Conservation (phyloP, 1,284 basidiomycete species). For the Rhodotorula sp. region DNA sequence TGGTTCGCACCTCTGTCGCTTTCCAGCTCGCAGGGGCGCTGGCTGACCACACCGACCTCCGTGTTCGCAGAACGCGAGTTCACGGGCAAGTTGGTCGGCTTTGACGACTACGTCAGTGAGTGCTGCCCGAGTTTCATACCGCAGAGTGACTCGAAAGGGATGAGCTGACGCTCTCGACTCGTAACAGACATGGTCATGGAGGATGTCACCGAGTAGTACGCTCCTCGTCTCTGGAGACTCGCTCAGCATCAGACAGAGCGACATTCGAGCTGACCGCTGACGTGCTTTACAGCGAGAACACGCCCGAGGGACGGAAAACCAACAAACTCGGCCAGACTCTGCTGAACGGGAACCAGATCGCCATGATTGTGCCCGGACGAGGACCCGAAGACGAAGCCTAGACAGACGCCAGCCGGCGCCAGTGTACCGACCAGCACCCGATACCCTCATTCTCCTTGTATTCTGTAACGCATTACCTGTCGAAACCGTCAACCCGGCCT, state of each 20-base stretch:
- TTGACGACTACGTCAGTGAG: constrained; percentile 99
- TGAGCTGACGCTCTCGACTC: background rate
- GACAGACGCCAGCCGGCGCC: background rate
- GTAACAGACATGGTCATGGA: constrained; percentile 93
- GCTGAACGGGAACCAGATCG: constrained; percentile 96
- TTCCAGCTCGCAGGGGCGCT: accelerated
- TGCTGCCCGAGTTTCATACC: constrained; percentile 47
- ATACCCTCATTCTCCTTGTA: background rate
- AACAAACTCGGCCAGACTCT: constrained; percentile 86
- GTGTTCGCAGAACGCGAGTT: constrained; percentile 72
- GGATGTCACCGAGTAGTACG: constrained; percentile 92
- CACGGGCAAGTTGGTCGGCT: constrained; percentile 91
- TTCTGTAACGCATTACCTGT: background rate
- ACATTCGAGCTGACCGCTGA: background rate
- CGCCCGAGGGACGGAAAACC: constrained; percentile 71
- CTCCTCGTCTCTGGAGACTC: background rate
- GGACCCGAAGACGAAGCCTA: constrained; percentile 28
- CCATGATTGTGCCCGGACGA: constrained; percentile 67
- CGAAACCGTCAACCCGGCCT: background rate
- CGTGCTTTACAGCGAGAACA: constrained; percentile 65
- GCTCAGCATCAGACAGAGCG: background rate
- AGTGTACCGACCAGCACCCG: background rate
- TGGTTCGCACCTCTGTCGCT: constrained; percentile 20
- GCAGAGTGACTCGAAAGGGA: background rate
- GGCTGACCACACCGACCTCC: background rate